Conservation (phyloP, 176 grass and related monocot species). For the Rhynchospora tenuis region DNA sequence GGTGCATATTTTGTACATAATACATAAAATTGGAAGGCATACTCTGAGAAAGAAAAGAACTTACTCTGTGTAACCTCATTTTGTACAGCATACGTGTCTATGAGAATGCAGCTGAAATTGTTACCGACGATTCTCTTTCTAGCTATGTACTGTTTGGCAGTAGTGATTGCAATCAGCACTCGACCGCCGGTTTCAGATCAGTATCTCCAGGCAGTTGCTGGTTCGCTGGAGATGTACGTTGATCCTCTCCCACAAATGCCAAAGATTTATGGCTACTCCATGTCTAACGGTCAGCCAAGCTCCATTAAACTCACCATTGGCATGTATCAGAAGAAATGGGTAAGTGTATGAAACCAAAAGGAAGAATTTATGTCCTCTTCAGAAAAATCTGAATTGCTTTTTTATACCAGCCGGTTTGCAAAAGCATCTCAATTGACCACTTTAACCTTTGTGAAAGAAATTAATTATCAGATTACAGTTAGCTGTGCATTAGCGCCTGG, state of each 20-base stretch:
- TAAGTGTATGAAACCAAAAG: neutral
- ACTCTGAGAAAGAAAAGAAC: too few relatives aligned
- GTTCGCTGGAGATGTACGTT: conserved; percentile 60
- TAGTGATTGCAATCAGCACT: neutral
- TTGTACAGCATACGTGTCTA: neutral
- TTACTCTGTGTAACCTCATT: too few relatives aligned
- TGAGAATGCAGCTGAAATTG: neutral
- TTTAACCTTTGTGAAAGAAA: too few relatives aligned
- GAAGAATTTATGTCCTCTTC: too few relatives aligned
- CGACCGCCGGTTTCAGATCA: conserved; percentile 31
- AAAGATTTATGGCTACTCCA: conserved; percentile 50
- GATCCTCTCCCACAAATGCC: conserved; percentile 64
- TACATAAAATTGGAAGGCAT: too few relatives aligned
- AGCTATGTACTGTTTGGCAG: neutral
- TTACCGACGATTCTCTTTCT: conserved; percentile 25
- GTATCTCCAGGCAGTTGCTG: conserved; percentile 34
- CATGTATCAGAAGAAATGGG: conserved; percentile 78
- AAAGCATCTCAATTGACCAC: too few relatives aligned
- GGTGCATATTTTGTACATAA: too few relatives aligned
- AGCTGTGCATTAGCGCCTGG: too few relatives aligned
- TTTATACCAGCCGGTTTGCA: too few relatives aligned
- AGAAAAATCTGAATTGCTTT: too few relatives aligned
- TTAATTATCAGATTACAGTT: too few relatives aligned
- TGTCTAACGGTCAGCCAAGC: conserved; percentile 26
- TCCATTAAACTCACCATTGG: conserved; percentile 49